A percentile compares a stretch with the other conserved stretches of the same genome.
Conservation (phyloP, 108 stramenopile genomes). For the Skeletonema marinoi region DNA sequence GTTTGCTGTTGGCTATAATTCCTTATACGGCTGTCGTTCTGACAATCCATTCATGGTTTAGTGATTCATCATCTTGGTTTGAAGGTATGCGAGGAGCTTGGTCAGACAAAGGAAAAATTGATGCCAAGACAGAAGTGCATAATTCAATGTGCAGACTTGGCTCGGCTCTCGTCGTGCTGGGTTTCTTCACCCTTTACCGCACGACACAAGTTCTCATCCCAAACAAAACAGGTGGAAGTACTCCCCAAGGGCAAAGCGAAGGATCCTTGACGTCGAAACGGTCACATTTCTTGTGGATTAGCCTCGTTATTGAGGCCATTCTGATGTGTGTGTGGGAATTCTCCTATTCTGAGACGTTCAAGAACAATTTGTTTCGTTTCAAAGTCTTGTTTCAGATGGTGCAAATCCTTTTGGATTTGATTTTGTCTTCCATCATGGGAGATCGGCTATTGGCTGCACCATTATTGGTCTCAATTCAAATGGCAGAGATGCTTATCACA, state of each 20-base stretch:
- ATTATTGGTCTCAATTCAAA: constrained; percentile 61
- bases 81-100: constrained; percentile 64
- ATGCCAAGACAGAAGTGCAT: constrained; percentile 40
- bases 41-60: constrained; percentile 58
- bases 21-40: constrained; percentile 54
- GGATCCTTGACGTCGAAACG: constrained; percentile 73
- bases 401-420: constrained; percentile 64
- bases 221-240: background rate
- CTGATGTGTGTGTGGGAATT: constrained; percentile 79
- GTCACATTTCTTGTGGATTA: constrained; percentile 61
- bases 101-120: constrained; percentile 50
- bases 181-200: constrained; percentile 54
- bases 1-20: constrained; percentile 59
- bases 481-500: constrained; percentile 72
- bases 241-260: constrained; percentile 46
- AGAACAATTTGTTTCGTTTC: constrained; percentile 60
- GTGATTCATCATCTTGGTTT: constrained; percentile 45
- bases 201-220: constrained; percentile 48
- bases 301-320: constrained; percentile 43
- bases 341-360: constrained; percentile 72
- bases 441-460: constrained; percentile 73
- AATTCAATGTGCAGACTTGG: constrained; percentile 77
- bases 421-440: constrained; percentile 52
- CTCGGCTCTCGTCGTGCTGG: constrained; percentile 56
- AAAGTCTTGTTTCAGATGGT: constrained; percentile 70